phyloP scores from a whole-genome alignment of 176 grass and related monocot genomes.

The Aegilops longissima region DNA sequence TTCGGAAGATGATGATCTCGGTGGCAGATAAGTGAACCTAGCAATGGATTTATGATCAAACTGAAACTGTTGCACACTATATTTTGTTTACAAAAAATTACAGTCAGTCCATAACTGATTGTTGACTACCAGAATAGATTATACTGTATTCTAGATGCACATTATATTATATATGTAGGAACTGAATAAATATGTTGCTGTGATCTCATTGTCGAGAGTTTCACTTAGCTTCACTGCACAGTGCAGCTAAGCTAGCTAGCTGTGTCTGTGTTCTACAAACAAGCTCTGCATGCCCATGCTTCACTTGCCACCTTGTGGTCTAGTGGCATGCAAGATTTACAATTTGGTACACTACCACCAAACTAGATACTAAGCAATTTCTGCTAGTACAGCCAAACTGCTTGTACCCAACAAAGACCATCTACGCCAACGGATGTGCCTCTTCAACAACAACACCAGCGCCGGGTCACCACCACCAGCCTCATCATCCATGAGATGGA shows the following conservation, averaged over 20 bases:
- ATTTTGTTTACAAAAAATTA: no score
- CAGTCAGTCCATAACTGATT: no score
- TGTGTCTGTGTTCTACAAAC: neutral
- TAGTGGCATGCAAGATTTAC: neutral
- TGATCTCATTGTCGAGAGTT: neutral
- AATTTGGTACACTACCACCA: neutral
- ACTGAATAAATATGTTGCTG: neutral
- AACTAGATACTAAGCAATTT: neutral
- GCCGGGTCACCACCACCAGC: constrained; percentile 30
- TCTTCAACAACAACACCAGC: neutral
- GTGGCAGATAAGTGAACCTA: no score
- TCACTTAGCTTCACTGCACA: neutral
- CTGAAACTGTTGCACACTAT: no score
- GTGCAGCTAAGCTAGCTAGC: neutral
- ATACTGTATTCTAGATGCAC: neutral
- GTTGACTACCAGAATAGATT: no score
- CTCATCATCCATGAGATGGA: no score
- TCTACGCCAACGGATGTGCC: constrained; percentile 45
- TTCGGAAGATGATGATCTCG: no score
- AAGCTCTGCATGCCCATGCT: neutral
- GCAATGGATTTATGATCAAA: no score
- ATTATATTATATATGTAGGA: neutral
- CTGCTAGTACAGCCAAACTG: constrained; percentile 17
- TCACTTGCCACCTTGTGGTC: constrained; percentile 28
- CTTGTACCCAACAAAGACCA: constrained; percentile 78